phyloP scores from a whole-genome alignment of 306 rosid genomes.

The Prunus dulcis region DNA sequence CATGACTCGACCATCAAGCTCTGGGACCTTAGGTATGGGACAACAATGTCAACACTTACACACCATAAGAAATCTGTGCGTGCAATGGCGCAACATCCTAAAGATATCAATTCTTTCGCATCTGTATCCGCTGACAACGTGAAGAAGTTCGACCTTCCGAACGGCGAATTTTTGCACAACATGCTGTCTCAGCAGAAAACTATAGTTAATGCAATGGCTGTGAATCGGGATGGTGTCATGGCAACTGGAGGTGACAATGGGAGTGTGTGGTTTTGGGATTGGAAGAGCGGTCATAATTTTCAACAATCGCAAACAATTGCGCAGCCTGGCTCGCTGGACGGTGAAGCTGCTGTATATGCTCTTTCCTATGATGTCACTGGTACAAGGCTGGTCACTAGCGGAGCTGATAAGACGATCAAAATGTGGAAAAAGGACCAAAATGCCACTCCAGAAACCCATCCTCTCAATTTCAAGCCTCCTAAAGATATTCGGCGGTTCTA shows the following conservation, averaged over 20 bases:
- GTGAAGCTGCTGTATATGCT: constrained; percentile 95
- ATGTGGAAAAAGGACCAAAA: constrained; percentile 94
- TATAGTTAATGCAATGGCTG: constrained; percentile 93
- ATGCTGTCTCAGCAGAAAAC: constrained; percentile 99
- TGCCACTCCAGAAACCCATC: constrained; percentile 86
- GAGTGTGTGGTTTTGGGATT: constrained; percentile 97
- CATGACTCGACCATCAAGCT: constrained; percentile 88
- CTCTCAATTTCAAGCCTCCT: constrained; percentile 87
- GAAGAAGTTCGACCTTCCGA: constrained; percentile 88
- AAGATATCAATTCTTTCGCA: constrained; percentile 89
- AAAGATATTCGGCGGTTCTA: constrained; percentile 83
- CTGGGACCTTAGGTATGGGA: constrained; percentile 90
- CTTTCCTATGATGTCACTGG: constrained; percentile 68
- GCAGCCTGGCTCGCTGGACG: constrained; percentile 92
- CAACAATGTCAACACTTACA: constrained; percentile 38
- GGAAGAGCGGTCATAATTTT: constrained; percentile 97
- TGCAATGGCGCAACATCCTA: constrained; percentile 88
- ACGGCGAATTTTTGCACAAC: constrained; percentile 86
- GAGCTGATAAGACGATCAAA: constrained; percentile 94
- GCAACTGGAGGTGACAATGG: constrained; percentile 98
- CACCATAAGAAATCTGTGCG: constrained; percentile 96
- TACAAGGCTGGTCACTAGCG: constrained; percentile 76
- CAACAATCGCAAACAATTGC: constrained; percentile 93
- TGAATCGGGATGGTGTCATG: constrained; percentile 92
- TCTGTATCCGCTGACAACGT: constrained; percentile 96